Base-by-base conservation (phyloP, 2,329 filamentous ascomycete genomes). In the Ascochyta clinopodiicola region DNA sequence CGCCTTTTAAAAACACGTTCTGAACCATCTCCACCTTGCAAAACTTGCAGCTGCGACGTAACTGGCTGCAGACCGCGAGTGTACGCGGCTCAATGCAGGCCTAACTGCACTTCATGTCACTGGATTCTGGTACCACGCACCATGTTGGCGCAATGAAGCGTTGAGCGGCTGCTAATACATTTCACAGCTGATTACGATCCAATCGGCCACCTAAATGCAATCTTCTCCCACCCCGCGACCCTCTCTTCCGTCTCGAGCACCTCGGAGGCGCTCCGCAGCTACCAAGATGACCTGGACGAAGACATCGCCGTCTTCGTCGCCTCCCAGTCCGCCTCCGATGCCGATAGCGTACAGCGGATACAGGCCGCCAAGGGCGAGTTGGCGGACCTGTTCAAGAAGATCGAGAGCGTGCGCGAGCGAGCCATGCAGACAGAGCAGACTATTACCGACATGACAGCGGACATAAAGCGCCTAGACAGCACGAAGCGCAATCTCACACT, bases 401-500 rank as follows among this genome's bases (percentile, higher is more conserved):
- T 99, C 75, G 94, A 98, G 75, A 90, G 88, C 62, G 94, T 99
- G 51, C 90, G 93, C 51, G 88, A 89, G 67, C 87, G 94, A 47
- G 95, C 95, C 34, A 86, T 96, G 67, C 88, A 93, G 81, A 98
- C 95, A 19, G 95, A 99, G 77, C 89, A 92, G 74, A 90, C 93
- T 63, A 99, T 99, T 72, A 97, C 94, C 42, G 92, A 92, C 64
- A 99, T 99, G 95, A 99, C 95, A 58, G 92, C 95, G 55, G 95
- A 99, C 72, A 99, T 99, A 75, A 99, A 99, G 80, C 88, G 94
- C 64, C 84, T 99, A 62, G 95, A 99, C 77, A 91, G 90, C 75
- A 97, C 95, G 34, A 99, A 99, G 81, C 89, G 89, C 76, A 99
- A 99, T 77, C 83, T 99, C 59, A 97, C 95, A 9, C 83, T 96